A percentile compares a stretch with the other conserved stretches of the same genome.
phyloP scores from a whole-genome alignment of 257 asterid genomes.

The Paraleonurus japonicus region DNA sequence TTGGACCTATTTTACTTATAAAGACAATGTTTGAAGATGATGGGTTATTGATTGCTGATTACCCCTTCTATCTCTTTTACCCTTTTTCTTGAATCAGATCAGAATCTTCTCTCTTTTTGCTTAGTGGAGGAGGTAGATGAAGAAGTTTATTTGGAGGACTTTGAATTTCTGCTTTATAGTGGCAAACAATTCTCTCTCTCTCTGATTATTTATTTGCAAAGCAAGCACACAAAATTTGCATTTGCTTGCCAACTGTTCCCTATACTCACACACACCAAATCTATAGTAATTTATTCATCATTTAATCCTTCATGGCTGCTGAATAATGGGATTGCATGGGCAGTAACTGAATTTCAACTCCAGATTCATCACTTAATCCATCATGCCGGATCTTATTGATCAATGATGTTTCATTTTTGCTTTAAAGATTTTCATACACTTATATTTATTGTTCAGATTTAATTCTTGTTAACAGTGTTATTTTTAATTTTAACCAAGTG shows the following conservation, averaged over 20 bases:
- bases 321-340: conserved; percentile 20
- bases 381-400: conserved; percentile 6
- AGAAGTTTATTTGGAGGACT: conserved; percentile 27
- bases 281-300: neutral
- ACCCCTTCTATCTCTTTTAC: conserved; percentile 16
- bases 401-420: conserved; percentile 13
- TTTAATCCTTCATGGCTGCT: conserved; percentile 8
- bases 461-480: neutral
- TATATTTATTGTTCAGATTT: neutral
- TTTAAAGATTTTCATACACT: neutral
- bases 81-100: conserved; percentile 36
- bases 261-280: neutral
- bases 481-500: neutral
- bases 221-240: conserved; percentile 22
- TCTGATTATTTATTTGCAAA: conserved; percentile 28
- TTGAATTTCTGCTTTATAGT: conserved; percentile 34
- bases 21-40: conserved; percentile 37
- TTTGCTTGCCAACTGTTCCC: conserved; percentile 29
- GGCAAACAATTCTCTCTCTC: conserved; percentile 11
- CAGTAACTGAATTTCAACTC: conserved; percentile 21
- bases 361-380: neutral
- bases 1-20: too few relatives aligned
- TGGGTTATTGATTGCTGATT: conserved; percentile 33
- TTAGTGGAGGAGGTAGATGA: conserved; percentile 23
- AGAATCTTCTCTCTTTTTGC: conserved; percentile 44